phyloP scores from a whole-genome alignment of 768 basidiomycete species.

The Piloderma croceum region DNA sequence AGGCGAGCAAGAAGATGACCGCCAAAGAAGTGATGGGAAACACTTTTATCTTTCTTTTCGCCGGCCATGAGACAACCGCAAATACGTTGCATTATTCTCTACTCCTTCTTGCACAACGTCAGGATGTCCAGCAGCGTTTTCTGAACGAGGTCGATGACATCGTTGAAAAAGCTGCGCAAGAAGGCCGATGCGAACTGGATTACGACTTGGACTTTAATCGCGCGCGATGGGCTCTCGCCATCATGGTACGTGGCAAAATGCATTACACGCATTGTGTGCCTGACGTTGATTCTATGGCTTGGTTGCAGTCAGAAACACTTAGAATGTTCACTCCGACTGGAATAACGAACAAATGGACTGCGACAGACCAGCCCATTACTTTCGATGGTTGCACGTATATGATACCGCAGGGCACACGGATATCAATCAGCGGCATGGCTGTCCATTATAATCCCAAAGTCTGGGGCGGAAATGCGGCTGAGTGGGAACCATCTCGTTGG shows the following conservation, averaged over 20 bases:
- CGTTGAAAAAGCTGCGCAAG: slow-evolving; percentile 1
- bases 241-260: slow-evolving; percentile 3
- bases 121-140: slow-evolving; percentile 9
- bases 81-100: slow-evolving; percentile 12
- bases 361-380: too few species aligned
- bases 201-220: slow-evolving; percentile 6
- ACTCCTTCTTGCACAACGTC: slow-evolving; percentile 11
- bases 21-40: slow-evolving; percentile 8
- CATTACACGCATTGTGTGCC: not conserved
- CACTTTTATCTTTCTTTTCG: too few species aligned
- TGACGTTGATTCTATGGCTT: too few species aligned
- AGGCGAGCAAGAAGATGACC: slow-evolving; percentile 2
- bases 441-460: slow-evolving; percentile 6
- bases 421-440: slow-evolving; percentile 3
- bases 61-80: slow-evolving; percentile 13
- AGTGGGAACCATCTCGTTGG: slow-evolving; percentile 9
- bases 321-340: slow-evolving; percentile 7
- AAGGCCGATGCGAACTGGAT: slow-evolving; percentile 4
- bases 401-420: slow-evolving; percentile 4
- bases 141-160: slow-evolving; percentile 10
- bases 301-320: slow-evolving; percentile 8
- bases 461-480: slow-evolving; percentile 6
- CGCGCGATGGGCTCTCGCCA: slow-evolving; percentile 1
- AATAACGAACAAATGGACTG: slow-evolving; percentile 10
- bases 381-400: slow-evolving; percentile 1